Evolutionary conservation across 148 eudicot genomes (phyloP), one percentile per base, ranked within the genome.

Genomic region (Rhododendron williamsianum): DNA sequence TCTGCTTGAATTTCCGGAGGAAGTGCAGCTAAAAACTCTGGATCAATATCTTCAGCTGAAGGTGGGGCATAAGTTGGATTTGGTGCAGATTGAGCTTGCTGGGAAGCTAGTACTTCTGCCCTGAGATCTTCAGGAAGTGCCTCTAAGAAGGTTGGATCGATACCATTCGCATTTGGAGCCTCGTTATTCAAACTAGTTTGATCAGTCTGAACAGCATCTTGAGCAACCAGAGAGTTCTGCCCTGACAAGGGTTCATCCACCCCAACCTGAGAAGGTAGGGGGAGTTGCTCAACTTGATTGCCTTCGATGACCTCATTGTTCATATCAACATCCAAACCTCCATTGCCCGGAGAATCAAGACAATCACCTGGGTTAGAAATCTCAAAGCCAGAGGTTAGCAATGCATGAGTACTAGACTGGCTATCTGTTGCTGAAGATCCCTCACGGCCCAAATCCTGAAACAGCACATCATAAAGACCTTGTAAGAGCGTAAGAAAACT

Each of bases 1-100:
- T 97, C 99, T 45, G 98, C 98, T 89, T 95, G 98, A 83, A 97
- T 95, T 86, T 97, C 98, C 4, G 95, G 96, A 81, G 99, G 98
- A 87, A 97, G 92, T 65, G 99, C 99, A 73, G 99, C 99, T 88
- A 97, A 91, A 90, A 97, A 97, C 88, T 97, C 99, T 69, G 99
- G 99, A 91, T 97, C 99, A 82, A 97, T 97, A 87, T 95, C 99
- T 85, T 97, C 99, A 35, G 92, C 92, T 33, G 98, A 89, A 71
- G 98, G 94, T 43, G 97, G 94, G 72, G 91, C 91, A 88, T 92
- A 94, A 33, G 93, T 87, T 76, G 98, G 95, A 85, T 96, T 92
- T 84, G 90, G 92, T 38, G 91, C 93, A 74, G 99, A 49, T 88
- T 92, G 98, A 72, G 98, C 93, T 86, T 94, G 98, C 84, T 97